Conservation (phyloP, 257 asterid genomes). For the Rubia yunnanensis region DNA sequence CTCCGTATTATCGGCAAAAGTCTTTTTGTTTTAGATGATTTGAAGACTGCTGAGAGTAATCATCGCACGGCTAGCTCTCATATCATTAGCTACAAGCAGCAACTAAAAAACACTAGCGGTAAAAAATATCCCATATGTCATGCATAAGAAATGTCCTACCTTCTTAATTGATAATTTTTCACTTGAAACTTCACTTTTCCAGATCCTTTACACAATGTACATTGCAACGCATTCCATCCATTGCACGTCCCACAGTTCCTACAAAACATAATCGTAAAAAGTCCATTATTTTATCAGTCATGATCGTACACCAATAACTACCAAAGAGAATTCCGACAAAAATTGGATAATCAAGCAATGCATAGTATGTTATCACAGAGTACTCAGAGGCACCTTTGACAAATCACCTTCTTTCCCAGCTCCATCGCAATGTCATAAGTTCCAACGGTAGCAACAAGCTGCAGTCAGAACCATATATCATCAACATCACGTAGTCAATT, state of each 20-base stretch:
- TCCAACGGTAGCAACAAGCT: conserved; percentile 85
- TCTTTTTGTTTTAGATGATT: background rate
- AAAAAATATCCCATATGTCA: background rate
- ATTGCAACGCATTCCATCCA: conserved; percentile 94
- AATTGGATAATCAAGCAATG: background rate
- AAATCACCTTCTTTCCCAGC: conserved; percentile 78
- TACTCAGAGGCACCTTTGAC: conserved; percentile 52
- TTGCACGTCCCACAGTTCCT: conserved; percentile 81
- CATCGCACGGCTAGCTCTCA: background rate
- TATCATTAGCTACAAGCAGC: background rate
- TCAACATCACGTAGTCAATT: background rate
- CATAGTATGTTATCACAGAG: background rate
- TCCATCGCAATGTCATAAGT: conserved; percentile 83
- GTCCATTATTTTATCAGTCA: background rate
- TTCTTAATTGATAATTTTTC: conserved; percentile 65
- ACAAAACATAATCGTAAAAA: conserved; percentile 13
- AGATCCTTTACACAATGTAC: conserved; percentile 92
- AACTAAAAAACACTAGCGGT: background rate
- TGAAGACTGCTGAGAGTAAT: background rate
- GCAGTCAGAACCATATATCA: conserved; percentile 26
- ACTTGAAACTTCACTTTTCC: conserved; percentile 91
- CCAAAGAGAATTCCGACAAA: background rate
- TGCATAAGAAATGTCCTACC: conserved; percentile 32
- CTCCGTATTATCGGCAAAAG: background rate
- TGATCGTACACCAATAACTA: background rate